Conservation (phyloP, 2,329 filamentous ascomycete species). For the Fusarium piperis region DNA sequence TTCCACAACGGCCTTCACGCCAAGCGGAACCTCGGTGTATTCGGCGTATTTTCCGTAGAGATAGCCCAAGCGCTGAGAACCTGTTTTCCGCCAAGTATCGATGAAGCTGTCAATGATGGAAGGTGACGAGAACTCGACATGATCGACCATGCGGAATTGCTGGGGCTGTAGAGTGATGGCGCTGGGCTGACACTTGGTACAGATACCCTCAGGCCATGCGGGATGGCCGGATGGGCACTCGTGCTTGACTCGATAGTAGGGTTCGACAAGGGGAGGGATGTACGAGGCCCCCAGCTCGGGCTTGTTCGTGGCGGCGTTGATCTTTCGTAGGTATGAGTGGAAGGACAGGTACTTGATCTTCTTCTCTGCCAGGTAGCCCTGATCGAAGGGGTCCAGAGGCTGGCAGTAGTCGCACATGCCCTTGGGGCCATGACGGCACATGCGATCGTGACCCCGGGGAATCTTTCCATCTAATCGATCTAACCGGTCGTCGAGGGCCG, state of each 20-base stretch:
- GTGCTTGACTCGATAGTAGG: constrained; percentile 87
- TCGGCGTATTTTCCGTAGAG: constrained; percentile 91
- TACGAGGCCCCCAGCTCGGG: constrained; percentile 93
- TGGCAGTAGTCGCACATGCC: constrained; percentile 99
- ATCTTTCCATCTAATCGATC: constrained; percentile 95
- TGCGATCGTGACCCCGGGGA: constrained; percentile 77
- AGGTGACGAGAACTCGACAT: constrained; percentile 93
- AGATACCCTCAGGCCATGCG: constrained; percentile 95
- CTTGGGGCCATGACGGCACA: constrained; percentile 96
- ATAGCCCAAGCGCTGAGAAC: constrained; percentile 85
- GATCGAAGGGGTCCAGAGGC: constrained; percentile 92
- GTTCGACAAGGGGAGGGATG: constrained; percentile 93
- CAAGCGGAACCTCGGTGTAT: constrained; percentile 91
- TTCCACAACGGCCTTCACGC: constrained; percentile 94
- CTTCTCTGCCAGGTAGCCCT: constrained; percentile 89
- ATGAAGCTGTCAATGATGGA: constrained; percentile 89
- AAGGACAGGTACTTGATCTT: constrained; percentile 99
- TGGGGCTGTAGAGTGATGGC: constrained; percentile 96
- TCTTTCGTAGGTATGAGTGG: constrained; percentile 91
- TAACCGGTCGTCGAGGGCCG: constrained; percentile 83
- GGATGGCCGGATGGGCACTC: constrained; percentile 95
- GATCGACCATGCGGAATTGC: constrained; percentile 95
- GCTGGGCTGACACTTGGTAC: constrained; percentile 96
- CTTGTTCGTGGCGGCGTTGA: constrained; percentile 96
- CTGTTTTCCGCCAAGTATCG: constrained; percentile 89